phyloP scores from a whole-genome alignment of 805 yeast species.

The Saturnispora zaruensis region DNA sequence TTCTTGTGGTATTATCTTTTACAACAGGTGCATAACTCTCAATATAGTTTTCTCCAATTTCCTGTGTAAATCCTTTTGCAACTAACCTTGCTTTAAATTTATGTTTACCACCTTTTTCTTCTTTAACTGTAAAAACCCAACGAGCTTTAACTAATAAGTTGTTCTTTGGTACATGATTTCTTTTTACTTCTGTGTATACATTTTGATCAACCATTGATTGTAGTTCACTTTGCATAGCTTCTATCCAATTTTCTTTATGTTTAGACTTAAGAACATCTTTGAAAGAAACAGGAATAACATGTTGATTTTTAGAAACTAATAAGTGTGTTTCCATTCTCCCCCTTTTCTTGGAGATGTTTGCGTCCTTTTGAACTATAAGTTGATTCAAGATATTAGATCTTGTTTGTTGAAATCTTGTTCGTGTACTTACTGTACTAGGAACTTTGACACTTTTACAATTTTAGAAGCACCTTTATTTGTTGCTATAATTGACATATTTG shows the following conservation, averaged over 20 bases:
- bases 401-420: neutral
- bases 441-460: neutral
- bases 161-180: neutral
- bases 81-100: slow-evolving; percentile 9
- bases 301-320: no score
- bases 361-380: neutral
- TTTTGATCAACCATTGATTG: neutral
- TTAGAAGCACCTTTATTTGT: neutral
- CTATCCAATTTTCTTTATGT: neutral
- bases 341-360: neutral
- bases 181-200: neutral
- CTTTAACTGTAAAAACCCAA: slow-evolving; percentile 10
- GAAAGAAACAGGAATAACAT: neutral
- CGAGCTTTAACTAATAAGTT: neutral
- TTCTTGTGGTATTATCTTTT: slow-evolving; percentile 4
- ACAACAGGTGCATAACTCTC: slow-evolving; percentile 9
- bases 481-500: neutral
- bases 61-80: slow-evolving; percentile 10
- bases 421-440: neutral
- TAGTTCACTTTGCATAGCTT: neutral
- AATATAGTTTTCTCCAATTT: slow-evolving; percentile 5
- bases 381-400: neutral
- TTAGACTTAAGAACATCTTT: neutral
- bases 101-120: slow-evolving; percentile 3
- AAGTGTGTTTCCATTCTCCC: neutral